Percentiles rank a stretch among this genome's conserved stretches.
These are phyloP conservation scores for Cardiospermum halicacabum DNA, from an alignment of 345 rosid genomes.

Conservation along the genomic window DNA sequence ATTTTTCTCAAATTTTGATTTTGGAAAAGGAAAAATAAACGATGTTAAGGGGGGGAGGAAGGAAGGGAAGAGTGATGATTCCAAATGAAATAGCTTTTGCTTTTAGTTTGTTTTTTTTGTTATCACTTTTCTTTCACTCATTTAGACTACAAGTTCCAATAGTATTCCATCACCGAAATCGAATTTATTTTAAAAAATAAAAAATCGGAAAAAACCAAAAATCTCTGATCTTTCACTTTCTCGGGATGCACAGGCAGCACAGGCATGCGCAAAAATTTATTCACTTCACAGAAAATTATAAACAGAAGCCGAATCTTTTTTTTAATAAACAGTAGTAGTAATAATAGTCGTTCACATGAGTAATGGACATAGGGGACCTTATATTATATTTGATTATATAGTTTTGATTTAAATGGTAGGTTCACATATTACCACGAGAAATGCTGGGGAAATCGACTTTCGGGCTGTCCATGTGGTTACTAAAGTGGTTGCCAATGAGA, in stretches of 20 bases:
- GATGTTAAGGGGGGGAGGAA: no score
- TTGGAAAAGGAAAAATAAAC: no score
- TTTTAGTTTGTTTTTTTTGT: not conserved
- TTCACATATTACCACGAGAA: slow-evolving; percentile 93
- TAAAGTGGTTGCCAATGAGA: slow-evolving; percentile 78
- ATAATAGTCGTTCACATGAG: no score
- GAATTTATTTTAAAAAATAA: not conserved
- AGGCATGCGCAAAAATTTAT: slow-evolving; percentile 46
- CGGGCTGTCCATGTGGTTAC: slow-evolving; percentile 89
- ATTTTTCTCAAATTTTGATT: no score
- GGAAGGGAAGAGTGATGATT: no score
- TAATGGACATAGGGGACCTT: no score
- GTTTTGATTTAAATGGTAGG: slow-evolving; percentile 44
- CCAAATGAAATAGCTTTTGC: no score
- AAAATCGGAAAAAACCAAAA: not conserved
- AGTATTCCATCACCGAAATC: slow-evolving; percentile 1
- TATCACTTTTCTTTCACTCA: no score
- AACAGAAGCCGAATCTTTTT: no score
- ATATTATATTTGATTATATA: not conserved
- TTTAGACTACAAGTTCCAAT: slow-evolving; percentile 46
- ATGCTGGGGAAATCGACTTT: slow-evolving; percentile 93
- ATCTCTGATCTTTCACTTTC: slow-evolving; percentile 35
- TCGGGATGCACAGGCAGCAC: slow-evolving; percentile 48
- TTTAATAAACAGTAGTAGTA: no score
- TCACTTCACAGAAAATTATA: no score